phyloP scores from a whole-genome alignment of 2,329 filamentous ascomycete genomes.

The Cordyceps militaris region DNA sequence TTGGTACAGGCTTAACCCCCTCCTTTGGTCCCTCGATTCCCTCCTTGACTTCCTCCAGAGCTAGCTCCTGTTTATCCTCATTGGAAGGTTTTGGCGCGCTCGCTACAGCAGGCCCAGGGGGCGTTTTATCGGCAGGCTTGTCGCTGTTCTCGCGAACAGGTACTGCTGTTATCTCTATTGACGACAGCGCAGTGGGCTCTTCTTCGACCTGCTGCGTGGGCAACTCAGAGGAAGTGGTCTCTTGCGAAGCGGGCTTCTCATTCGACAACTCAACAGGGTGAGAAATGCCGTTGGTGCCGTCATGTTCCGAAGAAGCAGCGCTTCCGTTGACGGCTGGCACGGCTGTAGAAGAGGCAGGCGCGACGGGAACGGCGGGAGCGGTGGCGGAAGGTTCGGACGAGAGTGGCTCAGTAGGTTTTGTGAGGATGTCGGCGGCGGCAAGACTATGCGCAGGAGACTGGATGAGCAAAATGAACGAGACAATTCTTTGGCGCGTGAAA shows the following conservation, averaged over 20 bases:
- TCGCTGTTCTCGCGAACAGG: not conserved
- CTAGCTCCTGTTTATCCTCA: not conserved
- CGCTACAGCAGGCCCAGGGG: not conserved
- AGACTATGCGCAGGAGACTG: not conserved
- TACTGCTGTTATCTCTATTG: not conserved
- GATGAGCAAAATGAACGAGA: not conserved
- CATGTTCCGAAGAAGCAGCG: not conserved
- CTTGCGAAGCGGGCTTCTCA: not conserved
- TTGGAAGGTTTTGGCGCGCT: not conserved
- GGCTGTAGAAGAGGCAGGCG: not conserved
- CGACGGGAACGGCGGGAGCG: conserved; percentile 1
- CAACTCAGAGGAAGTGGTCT: not conserved
- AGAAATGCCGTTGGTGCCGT: conserved; percentile 3
- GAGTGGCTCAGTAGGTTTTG: not conserved
- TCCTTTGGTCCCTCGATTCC: not conserved
- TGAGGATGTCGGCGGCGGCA: not conserved
- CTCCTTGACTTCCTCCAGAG: not conserved
- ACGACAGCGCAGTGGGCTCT: not conserved
- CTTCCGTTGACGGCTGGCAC: conserved; percentile 2
- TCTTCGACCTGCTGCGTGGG: not conserved
- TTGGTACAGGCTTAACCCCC: not conserved
- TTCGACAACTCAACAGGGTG: not conserved
- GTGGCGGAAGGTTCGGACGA: conserved; percentile 7
- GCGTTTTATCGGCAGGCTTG: not conserved
- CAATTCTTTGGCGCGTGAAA: not conserved